Base-by-base conservation (phyloP, 768 basidiomycete species). In the Trichaptum fuscoviolaceum region DNA sequence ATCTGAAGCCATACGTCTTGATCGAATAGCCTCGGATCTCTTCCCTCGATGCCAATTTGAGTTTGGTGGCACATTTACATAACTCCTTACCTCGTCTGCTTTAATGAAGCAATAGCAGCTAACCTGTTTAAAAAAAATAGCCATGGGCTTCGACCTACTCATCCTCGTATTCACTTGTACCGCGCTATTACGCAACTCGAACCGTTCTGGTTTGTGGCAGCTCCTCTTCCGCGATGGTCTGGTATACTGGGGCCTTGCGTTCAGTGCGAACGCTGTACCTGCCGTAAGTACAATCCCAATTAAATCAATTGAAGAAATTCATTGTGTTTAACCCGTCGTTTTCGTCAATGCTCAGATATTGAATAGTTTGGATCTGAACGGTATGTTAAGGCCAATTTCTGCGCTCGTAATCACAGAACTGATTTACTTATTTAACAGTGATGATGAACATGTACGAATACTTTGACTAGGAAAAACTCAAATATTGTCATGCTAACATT, bases 191-290 rank as follows among this genome's bases (percentile, higher is more conserved):
- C 79, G 78, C 67, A 71, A 68, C 63, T 71, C 70, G 26, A 79
- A 81, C 57, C 79, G 84, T 60, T 87, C 85, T 4, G 85, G 82
- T 67, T 79, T 91, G n/a, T 89, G 88, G 82, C 81, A 83, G 69
- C 75, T 92, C 61, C 83, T 92, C 63, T 89, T 90, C 76, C 81
- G 83, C n/a, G 89, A 91, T 70, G 90, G 90, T 23, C 77, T 92
- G 59, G 84, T 89, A 7, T 90, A 87, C 72, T 90, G 90, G 71
- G 66, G 89, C 27, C 77, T 88, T 57, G 84, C 88, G 1, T 90
- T 88, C 68, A 79, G 84, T 18, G 87, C 82, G 64, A 91, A 90
- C 69, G 83, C 84, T 66, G 79, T 89, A 63, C 89, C 89, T 36
- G 90, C 90, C 24, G 87, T 88, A 73, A 69, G 85, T 74, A 2